Base-by-base conservation (phyloP, 768 basidiomycete genomes). In the Calocybe indica region DNA sequence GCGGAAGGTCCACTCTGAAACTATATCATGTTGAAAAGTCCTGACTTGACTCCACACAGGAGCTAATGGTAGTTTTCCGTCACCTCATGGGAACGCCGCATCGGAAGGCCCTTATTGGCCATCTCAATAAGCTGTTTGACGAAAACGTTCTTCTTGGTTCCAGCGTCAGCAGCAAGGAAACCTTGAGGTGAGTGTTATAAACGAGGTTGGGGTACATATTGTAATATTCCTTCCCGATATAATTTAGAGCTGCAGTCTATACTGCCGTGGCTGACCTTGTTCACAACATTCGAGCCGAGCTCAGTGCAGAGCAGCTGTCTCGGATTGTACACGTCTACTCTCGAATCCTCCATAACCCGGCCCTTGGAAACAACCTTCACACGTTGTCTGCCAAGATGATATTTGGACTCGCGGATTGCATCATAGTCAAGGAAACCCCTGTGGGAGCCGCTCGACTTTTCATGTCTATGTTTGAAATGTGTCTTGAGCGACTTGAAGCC, bases 321-420 rank as follows among this genome's bases (percentile, higher is more conserved):
- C 79, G 80, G 12, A 80, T 95, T 48, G 82, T 92, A 22, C 82
- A 87, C 56, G 80, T 89, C 45, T 96, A 90, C 62, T 88, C 92
- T 1, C 82, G 84, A 42, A 82, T 91, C 59, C 79, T 96, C 43
- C 95, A 97, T 67, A 92, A 96, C 59, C 79, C 89, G 1, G 82
- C 88, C 13, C 77, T 94, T 40, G 76, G 81, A 7, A 83, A 78
- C 55, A 83, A 79, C 47, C 80, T 94, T 32, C 93, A 97, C 59
- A 90, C 89, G 9, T 75, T 97, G 61, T 91, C 89, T 53, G 86
- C 88, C 45, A 98, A 97, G 65, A 83, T 96, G 69, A 83, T 97
- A 62, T 88, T 92, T 58, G 88, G 88, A 52, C 75, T 96, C 41
- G 78, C 89, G 37, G 96, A 98, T 47, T 78, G 82, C 40, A 83